phyloP scores from a whole-genome alignment of 148 eudicot genomes.

The Fagopyrum esculentum region DNA sequence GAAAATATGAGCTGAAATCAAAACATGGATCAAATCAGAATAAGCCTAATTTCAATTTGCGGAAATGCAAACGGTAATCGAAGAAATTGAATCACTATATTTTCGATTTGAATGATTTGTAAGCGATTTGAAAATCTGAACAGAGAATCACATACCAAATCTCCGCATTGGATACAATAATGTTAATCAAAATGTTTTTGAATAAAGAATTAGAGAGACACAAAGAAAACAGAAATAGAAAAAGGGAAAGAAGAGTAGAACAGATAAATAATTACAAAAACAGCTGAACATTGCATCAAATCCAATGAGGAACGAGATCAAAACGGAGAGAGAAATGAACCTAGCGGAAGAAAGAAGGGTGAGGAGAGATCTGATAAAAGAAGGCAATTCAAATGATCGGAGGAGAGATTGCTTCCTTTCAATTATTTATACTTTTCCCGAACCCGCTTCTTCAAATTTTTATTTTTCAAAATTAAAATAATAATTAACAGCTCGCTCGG shows the following conservation, averaged over 20 bases:
- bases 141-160: not conserved
- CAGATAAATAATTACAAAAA: not conserved
- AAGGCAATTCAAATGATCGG: conserved; percentile 8
- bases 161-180: not conserved
- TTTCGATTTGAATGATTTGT: not conserved
- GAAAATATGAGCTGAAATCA: conserved; percentile 7
- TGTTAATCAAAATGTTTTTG: not conserved
- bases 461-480: no score
- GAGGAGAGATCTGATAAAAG: conserved; percentile 9
- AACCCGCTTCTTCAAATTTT: not conserved
- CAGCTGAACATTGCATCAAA: conserved; percentile 9
- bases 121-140: not conserved
- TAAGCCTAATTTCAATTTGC: not conserved
- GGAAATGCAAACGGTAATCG: not conserved
- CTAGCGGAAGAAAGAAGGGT: not conserved
- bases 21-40: not conserved
- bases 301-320: conserved; percentile 4
- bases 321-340: not conserved
- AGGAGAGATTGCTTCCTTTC: not conserved
- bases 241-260: not conserved
- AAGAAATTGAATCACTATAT: not conserved
- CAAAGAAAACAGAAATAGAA: not conserved
- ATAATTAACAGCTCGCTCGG: no score
- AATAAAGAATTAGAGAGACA: not conserved
- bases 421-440: not conserved